Percentiles rank a stretch among this genome's conserved stretches.
phyloP scores from a whole-genome alignment of 768 basidiomycete genomes.

The Solioccasus polychromus region DNA sequence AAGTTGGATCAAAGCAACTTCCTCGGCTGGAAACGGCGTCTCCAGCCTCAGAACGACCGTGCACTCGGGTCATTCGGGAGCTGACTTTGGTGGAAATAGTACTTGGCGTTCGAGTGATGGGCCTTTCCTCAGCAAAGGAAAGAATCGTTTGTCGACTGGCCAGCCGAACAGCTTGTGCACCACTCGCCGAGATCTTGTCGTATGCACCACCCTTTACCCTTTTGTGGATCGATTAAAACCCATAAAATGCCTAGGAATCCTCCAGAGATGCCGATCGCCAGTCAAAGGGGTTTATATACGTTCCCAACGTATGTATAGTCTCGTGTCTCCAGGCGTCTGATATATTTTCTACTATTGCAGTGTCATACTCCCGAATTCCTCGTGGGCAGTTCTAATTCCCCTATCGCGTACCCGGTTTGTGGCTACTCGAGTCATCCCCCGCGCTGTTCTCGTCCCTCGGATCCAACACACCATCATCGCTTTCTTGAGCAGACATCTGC shows the following conservation, averaged over 20 bases:
- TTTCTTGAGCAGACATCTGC: slow-evolving; percentile 16
- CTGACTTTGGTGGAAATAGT: not conserved
- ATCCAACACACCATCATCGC: slow-evolving; percentile 7
- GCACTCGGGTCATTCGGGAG: not conserved
- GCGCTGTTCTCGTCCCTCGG: not conserved
- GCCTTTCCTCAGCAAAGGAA: slow-evolving; percentile 17
- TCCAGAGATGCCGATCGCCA: not conserved
- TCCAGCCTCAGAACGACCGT: not conserved
- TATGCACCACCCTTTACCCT: slow-evolving; percentile 7
- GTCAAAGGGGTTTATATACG: slow-evolving; percentile 28
- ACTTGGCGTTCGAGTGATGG: not conserved
- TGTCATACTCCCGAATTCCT: slow-evolving; percentile 30
- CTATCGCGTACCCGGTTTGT: slow-evolving; percentile 27
- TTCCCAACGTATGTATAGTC: slow-evolving; percentile 19
- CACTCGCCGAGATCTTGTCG: slow-evolving; percentile 4
- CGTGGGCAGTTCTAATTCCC: slow-evolving; percentile 30
- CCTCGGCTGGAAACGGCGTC: slow-evolving; percentile 11
- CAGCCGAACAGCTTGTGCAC: not conserved
- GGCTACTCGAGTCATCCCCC: slow-evolving; percentile 30
- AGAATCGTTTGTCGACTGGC: slow-evolving; percentile 15
- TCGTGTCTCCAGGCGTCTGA: not conserved
- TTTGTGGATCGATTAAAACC: not conserved
- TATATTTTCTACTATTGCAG: slow-evolving; percentile 4
- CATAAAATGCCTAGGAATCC: slow-evolving; percentile 12
- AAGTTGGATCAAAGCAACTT: slow-evolving; percentile 22